Evolutionary conservation across 768 basidiomycete genomes (phyloP).

Genomic region (Infundibulicybe gibba): DNA sequence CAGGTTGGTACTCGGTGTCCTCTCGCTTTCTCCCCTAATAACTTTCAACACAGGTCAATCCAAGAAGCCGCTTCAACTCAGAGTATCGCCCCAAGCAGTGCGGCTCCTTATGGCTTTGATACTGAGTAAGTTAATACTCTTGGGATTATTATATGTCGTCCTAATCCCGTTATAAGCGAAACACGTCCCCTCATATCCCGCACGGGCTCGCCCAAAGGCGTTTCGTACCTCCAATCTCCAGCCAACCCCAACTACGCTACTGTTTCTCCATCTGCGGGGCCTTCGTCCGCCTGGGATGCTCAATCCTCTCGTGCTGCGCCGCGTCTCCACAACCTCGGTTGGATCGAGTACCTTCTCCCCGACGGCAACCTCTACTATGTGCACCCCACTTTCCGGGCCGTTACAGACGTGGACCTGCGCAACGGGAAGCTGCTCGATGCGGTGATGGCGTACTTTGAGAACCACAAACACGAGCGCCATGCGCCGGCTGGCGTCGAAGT

Average conservation of each 20-base stretch:
- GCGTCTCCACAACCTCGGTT: slow-evolving; percentile 56
- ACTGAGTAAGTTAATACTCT: no score
- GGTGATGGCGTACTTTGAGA: slow-evolving; percentile 44
- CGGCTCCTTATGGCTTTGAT: slow-evolving; percentile 4
- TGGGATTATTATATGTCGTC: no score
- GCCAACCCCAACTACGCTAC: slow-evolving; percentile 13
- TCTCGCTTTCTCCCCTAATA: background rate
- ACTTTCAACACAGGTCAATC: slow-evolving; percentile 13
- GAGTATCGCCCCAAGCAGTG: slow-evolving; percentile 24
- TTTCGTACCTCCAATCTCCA: slow-evolving; percentile 24
- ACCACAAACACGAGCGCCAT: slow-evolving; percentile 23
- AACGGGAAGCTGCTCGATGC: slow-evolving; percentile 43
- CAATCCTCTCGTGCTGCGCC: slow-evolving; percentile 12
- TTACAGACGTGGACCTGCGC: slow-evolving; percentile 72
- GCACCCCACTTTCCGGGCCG: slow-evolving; percentile 55
- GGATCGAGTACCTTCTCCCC: slow-evolving; percentile 75
- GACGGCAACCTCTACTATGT: slow-evolving; percentile 69
- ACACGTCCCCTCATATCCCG: slow-evolving; percentile 48
- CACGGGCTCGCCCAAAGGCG: slow-evolving; percentile 4
- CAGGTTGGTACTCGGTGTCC: slow-evolving; percentile 18
- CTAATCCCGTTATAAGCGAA: slow-evolving; percentile 39
- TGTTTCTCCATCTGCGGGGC: slow-evolving; percentile 11
- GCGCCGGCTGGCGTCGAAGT: slow-evolving; percentile 44
- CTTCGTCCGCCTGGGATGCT: no score
- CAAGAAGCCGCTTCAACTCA: slow-evolving; percentile 7